A percentile compares a stretch with the other conserved stretches of the same genome.
These are phyloP conservation scores for Myotisia sp. DNA, from an alignment of 2,329 filamentous ascomycete genomes.

Conservation along the genomic window DNA sequence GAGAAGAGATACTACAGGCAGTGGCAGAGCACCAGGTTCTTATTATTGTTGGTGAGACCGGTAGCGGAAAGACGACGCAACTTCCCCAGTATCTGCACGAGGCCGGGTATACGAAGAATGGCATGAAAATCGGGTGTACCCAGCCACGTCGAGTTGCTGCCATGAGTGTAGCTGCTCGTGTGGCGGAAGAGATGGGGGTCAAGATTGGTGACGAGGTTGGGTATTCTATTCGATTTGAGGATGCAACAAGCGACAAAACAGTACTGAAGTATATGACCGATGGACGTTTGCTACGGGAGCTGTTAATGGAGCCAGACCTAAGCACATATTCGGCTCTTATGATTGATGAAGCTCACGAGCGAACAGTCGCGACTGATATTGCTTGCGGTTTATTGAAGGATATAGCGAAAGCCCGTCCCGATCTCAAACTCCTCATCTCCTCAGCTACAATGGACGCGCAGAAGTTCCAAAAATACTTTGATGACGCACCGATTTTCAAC, in stretches of 20 bases:
- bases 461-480: slow-evolving; percentile 84
- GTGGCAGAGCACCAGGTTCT: slow-evolving; percentile 74
- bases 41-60: slow-evolving; percentile 88
- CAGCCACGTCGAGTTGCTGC: slow-evolving; percentile 90
- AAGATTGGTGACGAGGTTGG: slow-evolving; percentile 86
- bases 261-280: slow-evolving; percentile 94
- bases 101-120: slow-evolving; percentile 71
- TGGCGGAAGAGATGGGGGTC: slow-evolving; percentile 83
- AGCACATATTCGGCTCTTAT: slow-evolving; percentile 75
- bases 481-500: slow-evolving; percentile 85
- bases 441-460: slow-evolving; percentile 90
- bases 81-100: slow-evolving; percentile 88
- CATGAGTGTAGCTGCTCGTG: slow-evolving; percentile 93
- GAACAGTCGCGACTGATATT: slow-evolving; percentile 83
- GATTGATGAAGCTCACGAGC: slow-evolving; percentile 95
- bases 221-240: slow-evolving; percentile 89
- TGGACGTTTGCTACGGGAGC: slow-evolving; percentile 80
- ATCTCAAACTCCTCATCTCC: slow-evolving; percentile 80
- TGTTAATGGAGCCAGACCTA: slow-evolving; percentile 76
- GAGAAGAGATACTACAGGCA: slow-evolving; percentile 73
- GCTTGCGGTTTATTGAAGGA: slow-evolving; percentile 79
- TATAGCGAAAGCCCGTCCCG: slow-evolving; percentile 64
- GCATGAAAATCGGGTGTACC: slow-evolving; percentile 78
- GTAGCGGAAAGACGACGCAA: slow-evolving; percentile 91
- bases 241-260: slow-evolving; percentile 81